Conservation (phyloP, 768 basidiomycete genomes). For the Phaffia tasmanica region DNA sequence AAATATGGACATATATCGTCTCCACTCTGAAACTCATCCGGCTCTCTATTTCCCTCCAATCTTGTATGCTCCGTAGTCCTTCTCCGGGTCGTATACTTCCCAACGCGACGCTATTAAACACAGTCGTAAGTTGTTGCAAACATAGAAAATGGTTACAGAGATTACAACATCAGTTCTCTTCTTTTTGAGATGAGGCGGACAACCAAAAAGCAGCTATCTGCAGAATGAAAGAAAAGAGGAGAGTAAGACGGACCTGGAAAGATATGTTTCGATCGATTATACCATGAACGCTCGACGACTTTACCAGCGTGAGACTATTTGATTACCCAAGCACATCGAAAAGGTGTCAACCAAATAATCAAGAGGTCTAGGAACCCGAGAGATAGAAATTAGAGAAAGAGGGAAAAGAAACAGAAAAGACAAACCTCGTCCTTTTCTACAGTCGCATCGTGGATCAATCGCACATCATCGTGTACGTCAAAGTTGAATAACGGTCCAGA, state of each 20-base stretch:
- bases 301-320: slow-evolving; percentile 72
- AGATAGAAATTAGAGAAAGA: not conserved
- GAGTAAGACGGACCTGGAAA: slow-evolving; percentile 92
- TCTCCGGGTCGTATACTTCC: slow-evolving; percentile 86
- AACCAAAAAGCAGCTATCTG: not conserved
- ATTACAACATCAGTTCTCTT: not conserved
- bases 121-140: not conserved
- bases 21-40: not conserved
- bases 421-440: slow-evolving; percentile 89
- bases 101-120: not conserved
- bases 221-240: slow-evolving; percentile 36
- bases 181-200: not conserved
- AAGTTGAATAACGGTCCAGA: slow-evolving; percentile 97
- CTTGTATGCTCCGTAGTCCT: slow-evolving; percentile 36
- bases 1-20: not conserved
- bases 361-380: not conserved
- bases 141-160: not conserved
- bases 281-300: slow-evolving; percentile 91
- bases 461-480: slow-evolving; percentile 97
- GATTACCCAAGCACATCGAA: not conserved
- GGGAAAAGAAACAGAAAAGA: not conserved
- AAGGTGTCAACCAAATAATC: not conserved
- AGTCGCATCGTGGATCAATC: slow-evolving; percentile 83
- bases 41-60: slow-evolving; percentile 15
- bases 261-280: slow-evolving; percentile 86